phyloP scores from a whole-genome alignment of 306 rosid genomes.

The Fagus sylvatica region DNA sequence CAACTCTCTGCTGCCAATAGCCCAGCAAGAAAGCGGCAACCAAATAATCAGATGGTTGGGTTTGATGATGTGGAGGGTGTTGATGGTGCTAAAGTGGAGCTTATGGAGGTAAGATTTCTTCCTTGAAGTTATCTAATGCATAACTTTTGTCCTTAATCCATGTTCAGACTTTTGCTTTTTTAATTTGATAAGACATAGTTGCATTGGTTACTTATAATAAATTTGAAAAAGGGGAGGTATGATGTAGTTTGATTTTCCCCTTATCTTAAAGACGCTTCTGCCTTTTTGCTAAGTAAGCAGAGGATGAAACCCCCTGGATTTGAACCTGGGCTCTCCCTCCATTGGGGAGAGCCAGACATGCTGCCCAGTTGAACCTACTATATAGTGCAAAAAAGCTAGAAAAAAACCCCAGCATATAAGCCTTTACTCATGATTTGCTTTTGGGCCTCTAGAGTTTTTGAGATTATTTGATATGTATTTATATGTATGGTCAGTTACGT shows the following conservation, averaged over 20 bases:
- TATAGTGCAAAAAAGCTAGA: no score
- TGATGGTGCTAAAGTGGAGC: conserved; percentile 86
- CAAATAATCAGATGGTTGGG: conserved; percentile 62
- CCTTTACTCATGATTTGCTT: not conserved
- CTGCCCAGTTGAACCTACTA: no score
- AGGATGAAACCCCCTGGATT: no score
- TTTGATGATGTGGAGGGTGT: conserved; percentile 97
- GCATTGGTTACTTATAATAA: not conserved
- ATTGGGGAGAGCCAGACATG: no score
- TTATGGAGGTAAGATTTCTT: conserved; percentile 78
- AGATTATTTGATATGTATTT: no score
- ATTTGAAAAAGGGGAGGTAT: no score
- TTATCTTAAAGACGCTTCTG: no score
- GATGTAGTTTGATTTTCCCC: no score
- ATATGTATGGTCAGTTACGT: no score
- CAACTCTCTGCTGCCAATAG: conserved; percentile 90
- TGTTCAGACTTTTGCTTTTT: not conserved
- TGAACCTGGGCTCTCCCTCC: no score
- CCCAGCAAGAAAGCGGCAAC: conserved; percentile 78
- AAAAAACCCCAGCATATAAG: not conserved
- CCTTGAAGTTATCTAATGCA: not conserved
- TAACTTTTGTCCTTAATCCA: not conserved
- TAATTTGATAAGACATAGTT: not conserved
- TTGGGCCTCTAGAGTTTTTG: not conserved
- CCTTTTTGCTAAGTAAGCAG: no score